Conservation (phyloP, 257 asterid genomes). For the Cynanchum wilfordii region DNA sequence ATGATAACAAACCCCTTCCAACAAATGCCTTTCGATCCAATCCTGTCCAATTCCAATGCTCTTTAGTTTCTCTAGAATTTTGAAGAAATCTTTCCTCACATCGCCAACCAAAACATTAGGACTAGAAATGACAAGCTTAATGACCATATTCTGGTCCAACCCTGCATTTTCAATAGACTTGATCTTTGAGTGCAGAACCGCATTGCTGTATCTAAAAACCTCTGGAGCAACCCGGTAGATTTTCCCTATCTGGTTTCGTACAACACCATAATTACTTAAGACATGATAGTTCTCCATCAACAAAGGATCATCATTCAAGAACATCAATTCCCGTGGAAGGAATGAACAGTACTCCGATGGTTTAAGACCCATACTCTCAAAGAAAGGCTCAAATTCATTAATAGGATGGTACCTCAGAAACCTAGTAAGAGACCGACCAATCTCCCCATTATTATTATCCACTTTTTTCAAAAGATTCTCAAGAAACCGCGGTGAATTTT, state of each 20-base stretch:
- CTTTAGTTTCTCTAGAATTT: slow-evolving; percentile 40
- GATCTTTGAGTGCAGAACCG: slow-evolving; percentile 45
- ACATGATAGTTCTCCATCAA: slow-evolving; percentile 56
- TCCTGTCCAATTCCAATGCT: slow-evolving; percentile 29
- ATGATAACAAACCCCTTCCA: slow-evolving; percentile 30
- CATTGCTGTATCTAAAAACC: slow-evolving; percentile 40
- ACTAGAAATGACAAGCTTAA: slow-evolving; percentile 46
- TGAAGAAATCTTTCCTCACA: slow-evolving; percentile 27
- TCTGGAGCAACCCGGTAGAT: slow-evolving; percentile 50
- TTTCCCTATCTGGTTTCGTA: slow-evolving; percentile 49
- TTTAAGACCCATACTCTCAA: slow-evolving; percentile 71
- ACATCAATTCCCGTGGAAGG: slow-evolving; percentile 57
- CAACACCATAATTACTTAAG: slow-evolving; percentile 59
- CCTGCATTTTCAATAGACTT: slow-evolving; percentile 40
- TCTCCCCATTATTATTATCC: slow-evolving; percentile 19
- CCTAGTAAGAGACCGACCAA: slow-evolving; percentile 40
- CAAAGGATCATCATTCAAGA: slow-evolving; percentile 53
- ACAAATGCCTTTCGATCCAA: slow-evolving; percentile 44
- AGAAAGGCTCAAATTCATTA: slow-evolving; percentile 83
- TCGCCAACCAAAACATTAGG: slow-evolving; percentile 50
- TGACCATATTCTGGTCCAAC: slow-evolving; percentile 40
- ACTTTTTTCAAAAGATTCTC: slow-evolving; percentile 40
- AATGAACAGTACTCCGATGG: slow-evolving; percentile 41
- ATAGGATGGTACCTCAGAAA: slow-evolving; percentile 78
- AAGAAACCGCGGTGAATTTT: slow-evolving; percentile 57